These are phyloP conservation scores for Hanseniaspora lachancei DNA, from an alignment of 805 yeast species.

Conservation along the genomic window DNA sequence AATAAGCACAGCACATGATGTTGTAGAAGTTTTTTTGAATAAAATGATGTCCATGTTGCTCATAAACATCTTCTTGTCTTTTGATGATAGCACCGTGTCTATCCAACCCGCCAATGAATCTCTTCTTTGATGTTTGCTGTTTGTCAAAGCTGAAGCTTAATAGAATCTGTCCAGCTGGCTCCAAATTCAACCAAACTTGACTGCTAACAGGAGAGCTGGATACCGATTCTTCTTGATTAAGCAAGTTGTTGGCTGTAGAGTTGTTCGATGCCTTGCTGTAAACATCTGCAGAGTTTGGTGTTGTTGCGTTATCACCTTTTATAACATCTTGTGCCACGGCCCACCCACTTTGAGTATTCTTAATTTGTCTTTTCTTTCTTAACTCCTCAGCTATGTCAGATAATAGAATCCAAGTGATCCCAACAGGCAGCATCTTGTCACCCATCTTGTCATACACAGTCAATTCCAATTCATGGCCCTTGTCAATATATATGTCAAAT, in stretches of 20 bases:
- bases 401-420: slow-evolving; percentile 77
- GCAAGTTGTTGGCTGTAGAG: slow-evolving; percentile 6
- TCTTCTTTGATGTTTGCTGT: slow-evolving; percentile 37
- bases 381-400: slow-evolving; percentile 90
- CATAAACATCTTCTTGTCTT: slow-evolving; percentile 75
- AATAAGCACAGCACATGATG: slow-evolving; percentile 92
- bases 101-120: slow-evolving; percentile 51
- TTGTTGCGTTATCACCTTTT: slow-evolving; percentile 14
- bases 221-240: neutral
- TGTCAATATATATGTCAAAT: slow-evolving; percentile 67
- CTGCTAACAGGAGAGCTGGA: slow-evolving; percentile 19
- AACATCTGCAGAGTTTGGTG: slow-evolving; percentile 13
- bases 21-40: slow-evolving; percentile 90
- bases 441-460: slow-evolving; percentile 72
- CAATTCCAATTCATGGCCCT: slow-evolving; percentile 83
- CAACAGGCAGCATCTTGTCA: slow-evolving; percentile 66
- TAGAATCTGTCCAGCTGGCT: slow-evolving; percentile 85
- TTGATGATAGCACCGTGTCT: slow-evolving; percentile 98
- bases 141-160: slow-evolving; percentile 71
- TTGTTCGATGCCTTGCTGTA: slow-evolving; percentile 15
- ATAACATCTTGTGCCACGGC: slow-evolving; percentile 56
- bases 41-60: slow-evolving; percentile 94
- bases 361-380: slow-evolving; percentile 74
- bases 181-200: slow-evolving; percentile 79
- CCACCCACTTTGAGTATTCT: slow-evolving; percentile 69